These are phyloP conservation scores for Bipolaris bicolor DNA, from an alignment of 2,329 filamentous ascomycete genomes.

Conservation along the genomic window DNA sequence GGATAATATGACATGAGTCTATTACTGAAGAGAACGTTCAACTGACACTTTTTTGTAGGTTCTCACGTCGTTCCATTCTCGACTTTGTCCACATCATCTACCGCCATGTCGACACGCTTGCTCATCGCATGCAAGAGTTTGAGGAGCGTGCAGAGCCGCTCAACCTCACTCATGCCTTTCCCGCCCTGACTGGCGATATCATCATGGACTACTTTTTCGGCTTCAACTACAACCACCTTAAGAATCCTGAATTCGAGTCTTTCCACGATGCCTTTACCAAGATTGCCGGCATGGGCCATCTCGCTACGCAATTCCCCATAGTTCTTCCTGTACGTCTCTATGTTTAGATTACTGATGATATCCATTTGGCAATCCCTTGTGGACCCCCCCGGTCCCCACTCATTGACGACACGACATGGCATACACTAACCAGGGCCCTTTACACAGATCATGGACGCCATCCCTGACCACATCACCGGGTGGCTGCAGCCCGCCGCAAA, in stretches of 20 bases:
- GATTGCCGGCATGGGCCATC: slow-evolving; percentile 38
- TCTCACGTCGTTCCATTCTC: slow-evolving; percentile 44
- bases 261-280: slow-evolving; percentile 46
- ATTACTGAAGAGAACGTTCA: background rate
- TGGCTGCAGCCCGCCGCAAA: slow-evolving; percentile 43
- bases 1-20: background rate
- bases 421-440: background rate
- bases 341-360: background rate
- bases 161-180: slow-evolving; percentile 44
- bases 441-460: slow-evolving; percentile 42
- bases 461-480: slow-evolving; percentile 38
- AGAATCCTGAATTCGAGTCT: slow-evolving; percentile 42
- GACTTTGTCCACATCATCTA: slow-evolving; percentile 47
- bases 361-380: background rate
- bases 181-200: slow-evolving; percentile 54
- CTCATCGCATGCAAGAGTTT: slow-evolving; percentile 39
- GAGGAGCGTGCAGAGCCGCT: slow-evolving; percentile 38
- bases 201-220: slow-evolving; percentile 54
- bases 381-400: background rate
- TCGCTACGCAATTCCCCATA: slow-evolving; percentile 43
- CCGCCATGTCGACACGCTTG: slow-evolving; percentile 43
- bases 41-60: slow-evolving; percentile 30
- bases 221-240: slow-evolving; percentile 43
- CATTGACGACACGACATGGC: background rate
- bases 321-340: slow-evolving; percentile 37